A percentile compares a stretch with the other conserved stretches of the same genome.
Conservation (phyloP, 495 filamentous ascomycete species). For the Parathielavia appendiculata region DNA sequence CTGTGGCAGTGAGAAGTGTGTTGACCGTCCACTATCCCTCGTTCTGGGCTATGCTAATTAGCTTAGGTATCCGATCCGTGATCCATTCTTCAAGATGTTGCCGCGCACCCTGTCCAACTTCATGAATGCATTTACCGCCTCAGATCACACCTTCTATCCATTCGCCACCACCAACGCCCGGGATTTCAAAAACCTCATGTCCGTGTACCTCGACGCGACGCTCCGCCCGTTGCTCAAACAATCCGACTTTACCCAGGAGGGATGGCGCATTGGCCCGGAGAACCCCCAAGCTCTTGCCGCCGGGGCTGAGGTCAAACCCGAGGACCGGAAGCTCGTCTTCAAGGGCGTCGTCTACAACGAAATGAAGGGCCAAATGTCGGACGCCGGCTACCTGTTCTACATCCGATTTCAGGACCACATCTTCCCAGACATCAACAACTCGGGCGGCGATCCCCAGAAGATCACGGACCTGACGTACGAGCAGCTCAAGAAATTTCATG, state of each 20-base stretch:
- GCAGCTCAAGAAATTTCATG: slow-evolving; percentile 79
- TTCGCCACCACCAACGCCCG: slow-evolving; percentile 96
- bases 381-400: slow-evolving; percentile 92
- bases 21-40: background rate
- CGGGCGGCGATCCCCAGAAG: slow-evolving; percentile 88
- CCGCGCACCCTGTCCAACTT: slow-evolving; percentile 95
- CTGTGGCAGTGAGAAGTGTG: slow-evolving; percentile 91
- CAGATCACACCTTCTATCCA: slow-evolving; percentile 96
- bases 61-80: slow-evolving; percentile 81
- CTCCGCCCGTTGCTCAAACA: slow-evolving; percentile 80
- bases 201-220: slow-evolving; percentile 93
- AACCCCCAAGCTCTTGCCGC: slow-evolving; percentile 58
- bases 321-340: slow-evolving; percentile 69
- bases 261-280: slow-evolving; percentile 91
- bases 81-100: slow-evolving; percentile 99
- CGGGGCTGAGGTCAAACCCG: slow-evolving; percentile 36
- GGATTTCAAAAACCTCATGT: slow-evolving; percentile 92
- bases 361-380: slow-evolving; percentile 99
- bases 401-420: slow-evolving; percentile 92
- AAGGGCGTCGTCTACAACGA: slow-evolving; percentile 99
- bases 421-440: slow-evolving; percentile 89
- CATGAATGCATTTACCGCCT: slow-evolving; percentile 97
- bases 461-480: slow-evolving; percentile 92
- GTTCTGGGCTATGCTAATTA: slow-evolving; percentile 20
- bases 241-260: slow-evolving; percentile 93